phyloP scores from a whole-genome alignment of 1,284 basidiomycete genomes.

The Cryptococcus maquisensis region DNA sequence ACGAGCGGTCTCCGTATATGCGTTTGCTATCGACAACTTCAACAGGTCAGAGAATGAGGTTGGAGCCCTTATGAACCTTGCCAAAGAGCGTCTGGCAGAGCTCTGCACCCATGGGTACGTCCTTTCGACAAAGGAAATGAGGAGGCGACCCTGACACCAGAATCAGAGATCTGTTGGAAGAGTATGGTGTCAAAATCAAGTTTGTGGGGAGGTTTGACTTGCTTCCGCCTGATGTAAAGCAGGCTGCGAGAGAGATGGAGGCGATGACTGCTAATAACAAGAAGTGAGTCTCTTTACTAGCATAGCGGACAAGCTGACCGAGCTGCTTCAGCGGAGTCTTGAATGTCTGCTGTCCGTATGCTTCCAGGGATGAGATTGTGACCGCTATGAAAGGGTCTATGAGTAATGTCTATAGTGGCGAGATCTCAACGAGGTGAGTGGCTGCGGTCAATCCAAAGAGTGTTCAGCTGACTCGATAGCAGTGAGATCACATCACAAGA shows the following conservation, averaged over 20 bases:
- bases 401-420: conserved; percentile 51
- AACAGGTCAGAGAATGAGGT: conserved; percentile 84
- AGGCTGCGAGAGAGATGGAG: conserved; percentile 70
- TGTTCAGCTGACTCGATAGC: neutral
- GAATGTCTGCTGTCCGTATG: conserved; percentile 93
- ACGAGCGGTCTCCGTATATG: conserved; percentile 83
- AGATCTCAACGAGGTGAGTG: conserved; percentile 46
- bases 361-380: conserved; percentile 86
- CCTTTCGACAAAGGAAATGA: neutral
- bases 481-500: conserved; percentile 13
- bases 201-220: conserved; percentile 73
- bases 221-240: conserved; percentile 71
- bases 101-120: conserved; percentile 75
- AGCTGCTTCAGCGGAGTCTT: conserved; percentile 65
- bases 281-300: conserved; percentile 52
- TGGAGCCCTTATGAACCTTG: conserved; percentile 77
- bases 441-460: neutral
- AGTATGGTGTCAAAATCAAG: conserved; percentile 79
- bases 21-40: conserved; percentile 98
- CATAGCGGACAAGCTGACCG: neutral
- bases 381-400: conserved; percentile 65
- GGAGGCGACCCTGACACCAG: neutral
- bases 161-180: conserved; percentile 66
- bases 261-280: conserved; percentile 70
- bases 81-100: conserved; percentile 75